Conservation (phyloP, 345 rosid species). For the Alliaria petiolata region DNA sequence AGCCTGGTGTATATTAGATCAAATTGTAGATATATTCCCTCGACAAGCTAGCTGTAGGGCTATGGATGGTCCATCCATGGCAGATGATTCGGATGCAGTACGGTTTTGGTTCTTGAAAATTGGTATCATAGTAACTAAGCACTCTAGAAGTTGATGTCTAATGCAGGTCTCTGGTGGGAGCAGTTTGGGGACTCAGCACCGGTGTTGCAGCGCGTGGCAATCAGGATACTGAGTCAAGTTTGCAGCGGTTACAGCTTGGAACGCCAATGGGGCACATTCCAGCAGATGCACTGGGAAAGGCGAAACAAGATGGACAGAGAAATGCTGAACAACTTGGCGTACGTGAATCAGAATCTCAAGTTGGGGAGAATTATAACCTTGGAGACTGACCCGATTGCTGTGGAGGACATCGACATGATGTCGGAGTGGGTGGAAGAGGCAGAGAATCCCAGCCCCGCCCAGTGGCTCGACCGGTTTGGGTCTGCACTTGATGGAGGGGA, state of each 20-base stretch:
- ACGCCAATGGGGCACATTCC: conserved; percentile 71
- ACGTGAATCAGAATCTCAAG: conserved; percentile 73
- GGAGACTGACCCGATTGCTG: conserved; percentile 60
- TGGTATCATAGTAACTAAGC: not conserved
- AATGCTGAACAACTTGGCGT: conserved; percentile 54
- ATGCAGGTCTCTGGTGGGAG: conserved; percentile 92
- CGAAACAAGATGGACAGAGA: conserved; percentile 86
- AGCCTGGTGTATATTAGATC: not conserved
- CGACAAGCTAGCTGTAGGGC: not conserved
- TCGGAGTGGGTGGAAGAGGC: conserved; percentile 92
- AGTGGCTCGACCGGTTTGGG: conserved; percentile 88
- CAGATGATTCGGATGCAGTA: not conserved
- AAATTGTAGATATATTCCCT: not conserved
- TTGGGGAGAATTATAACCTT: conserved; percentile 45
- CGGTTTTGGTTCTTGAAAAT: conserved; percentile 26
- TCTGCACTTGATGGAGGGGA: conserved; percentile 72
- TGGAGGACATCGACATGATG: conserved; percentile 84
- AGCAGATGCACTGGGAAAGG: conserved; percentile 81
- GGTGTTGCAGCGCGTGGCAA: conserved; percentile 74
- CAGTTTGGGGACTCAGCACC: conserved; percentile 92
- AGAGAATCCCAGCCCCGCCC: conserved; percentile 64
- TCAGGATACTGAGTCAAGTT: conserved; percentile 78
- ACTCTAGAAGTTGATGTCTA: not conserved
- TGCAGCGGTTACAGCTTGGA: conserved; percentile 77
- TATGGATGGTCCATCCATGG: conserved; percentile 42